Base-by-base conservation (phyloP, 2,329 filamentous ascomycete species). In the Drechslerella coelobrocha region DNA sequence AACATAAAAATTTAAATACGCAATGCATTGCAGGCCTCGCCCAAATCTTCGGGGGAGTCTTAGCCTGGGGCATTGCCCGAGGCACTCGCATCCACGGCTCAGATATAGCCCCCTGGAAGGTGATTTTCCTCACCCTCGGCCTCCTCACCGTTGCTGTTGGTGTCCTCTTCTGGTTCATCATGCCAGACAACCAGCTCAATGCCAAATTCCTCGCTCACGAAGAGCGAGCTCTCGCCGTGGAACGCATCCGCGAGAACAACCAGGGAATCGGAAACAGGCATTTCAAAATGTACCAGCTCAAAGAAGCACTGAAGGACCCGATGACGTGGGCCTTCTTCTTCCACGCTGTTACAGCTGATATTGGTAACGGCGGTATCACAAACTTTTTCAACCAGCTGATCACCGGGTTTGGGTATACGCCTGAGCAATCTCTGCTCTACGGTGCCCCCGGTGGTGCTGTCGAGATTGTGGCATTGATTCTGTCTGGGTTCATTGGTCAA, bases 211-310 rank as follows among this genome's bases (percentile, higher is more conserved):
- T 94, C 24, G 88, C 81, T 6, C 83, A 88, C 56, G 82, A 85
- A 48, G 90, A 93, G 73, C 85, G 86, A 10, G 77, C 86, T 0
- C 82, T 91, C 43, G 88, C 88, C 0, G 81, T 92, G 24, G 89
- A 91, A 73, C 83, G 90, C 0, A 85, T 93, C 4, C 83, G 89
- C 0, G 82, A 86, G 21, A 93, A 93, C 74, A 86, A 91, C 76
- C 90, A 90, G 68, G 90, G 90, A 0, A 87, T 89, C 14, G 88
- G 87, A 1, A 89, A 86, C 71, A 86, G 86, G 73, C 83, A 89
- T 72, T 89, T 88, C 78, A 89, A 89, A 73, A 81, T 83, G 79
- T 82, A 84, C 21, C 90, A 94, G 72, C 80, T 89, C 0, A 81
- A 83, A 14, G 83, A 85, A 68, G 77, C 79, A 0, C 73, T 81